Base-by-base conservation (phyloP, 495 filamentous ascomycete species). In the Aspergillus taichungensis region DNA sequence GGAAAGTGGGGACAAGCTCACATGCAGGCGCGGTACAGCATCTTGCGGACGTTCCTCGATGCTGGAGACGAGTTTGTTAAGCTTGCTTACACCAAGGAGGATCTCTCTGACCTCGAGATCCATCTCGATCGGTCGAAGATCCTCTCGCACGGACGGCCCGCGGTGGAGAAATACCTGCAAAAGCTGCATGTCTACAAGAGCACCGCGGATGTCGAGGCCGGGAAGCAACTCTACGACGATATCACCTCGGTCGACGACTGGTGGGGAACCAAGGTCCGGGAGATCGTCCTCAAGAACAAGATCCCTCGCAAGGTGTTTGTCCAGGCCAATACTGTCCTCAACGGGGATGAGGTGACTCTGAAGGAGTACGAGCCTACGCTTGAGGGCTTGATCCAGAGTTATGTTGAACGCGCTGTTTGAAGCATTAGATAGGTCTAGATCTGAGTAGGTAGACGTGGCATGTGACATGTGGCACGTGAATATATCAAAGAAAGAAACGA, bases 291-390 rank as follows among this genome's bases (percentile, higher is more conserved):
- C 52, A 73, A 74, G 61, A 87, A 86, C 67, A 95, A 94, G 73
- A 82, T 87, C 52, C 90, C 92, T 31, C 75, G 92, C 45, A 98
- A 96, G 73, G 83, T 95, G 34, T 97, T 95, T 67, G 90, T 98
- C 12, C 88, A 95, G 68, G 88, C 85, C 30, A 98, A 94, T 67
- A 96, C 92, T 6, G 60, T 88, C 38, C 70, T 79, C 12, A 74
- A 82, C 41, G 83, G 82, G 9, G 87, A 85, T 31, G 75, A 79
- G 62, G 87, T 95, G 12, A 76, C 67, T 13, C 60, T 95, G 62
- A 87, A 79, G 67, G 88, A 98, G 66, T 98, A 98, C 69, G 91
- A 94, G 53, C 76, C 88, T 1, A 87, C 79, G 0, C 67, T 80
- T 7, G 82, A 92, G 59, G 91, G 91, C 6, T 77, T 98, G 71